These are phyloP conservation scores for Lentinus brumalis DNA, from an alignment of 768 basidiomycete genomes.

Conservation along the genomic window DNA sequence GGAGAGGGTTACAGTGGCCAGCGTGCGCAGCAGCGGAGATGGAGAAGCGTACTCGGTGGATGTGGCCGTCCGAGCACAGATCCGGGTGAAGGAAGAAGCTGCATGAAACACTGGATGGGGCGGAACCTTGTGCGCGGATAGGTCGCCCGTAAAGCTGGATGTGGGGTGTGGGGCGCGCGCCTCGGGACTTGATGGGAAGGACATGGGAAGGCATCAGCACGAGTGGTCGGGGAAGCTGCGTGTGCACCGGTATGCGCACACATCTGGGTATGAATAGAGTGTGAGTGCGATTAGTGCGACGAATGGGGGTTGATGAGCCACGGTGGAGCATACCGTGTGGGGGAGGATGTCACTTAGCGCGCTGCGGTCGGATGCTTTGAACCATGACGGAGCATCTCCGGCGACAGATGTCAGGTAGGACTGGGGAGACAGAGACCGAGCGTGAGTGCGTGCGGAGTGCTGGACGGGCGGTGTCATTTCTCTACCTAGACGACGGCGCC, in stretches of 20 bases:
- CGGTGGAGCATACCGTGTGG: not conserved
- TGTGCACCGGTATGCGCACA: not conserved
- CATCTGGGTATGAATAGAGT: not conserved
- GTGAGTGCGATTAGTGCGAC: not conserved
- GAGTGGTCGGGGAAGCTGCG: not conserved
- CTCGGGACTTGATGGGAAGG: not conserved
- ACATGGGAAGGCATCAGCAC: conserved; percentile 1
- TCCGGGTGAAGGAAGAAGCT: not conserved
- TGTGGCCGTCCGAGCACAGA: too few species aligned
- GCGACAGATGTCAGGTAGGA: not conserved
- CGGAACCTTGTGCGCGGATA: not conserved
- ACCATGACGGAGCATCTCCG: not conserved
- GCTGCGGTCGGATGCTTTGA: not conserved
- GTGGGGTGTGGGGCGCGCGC: not conserved
- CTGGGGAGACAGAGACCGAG: not conserved
- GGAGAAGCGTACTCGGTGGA: not conserved
- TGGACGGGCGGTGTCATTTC: too few species aligned
- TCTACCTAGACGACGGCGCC: too few species aligned
- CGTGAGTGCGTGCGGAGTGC: not conserved
- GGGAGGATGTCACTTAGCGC: not conserved
- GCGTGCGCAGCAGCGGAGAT: conserved; percentile 1
- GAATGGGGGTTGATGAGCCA: not conserved
- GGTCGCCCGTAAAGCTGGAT: not conserved
- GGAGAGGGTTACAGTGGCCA: not conserved
- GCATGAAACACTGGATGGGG: not conserved